phyloP scores from a whole-genome alignment of 306 rosid genomes.

The Adenanthera pavonina region DNA sequence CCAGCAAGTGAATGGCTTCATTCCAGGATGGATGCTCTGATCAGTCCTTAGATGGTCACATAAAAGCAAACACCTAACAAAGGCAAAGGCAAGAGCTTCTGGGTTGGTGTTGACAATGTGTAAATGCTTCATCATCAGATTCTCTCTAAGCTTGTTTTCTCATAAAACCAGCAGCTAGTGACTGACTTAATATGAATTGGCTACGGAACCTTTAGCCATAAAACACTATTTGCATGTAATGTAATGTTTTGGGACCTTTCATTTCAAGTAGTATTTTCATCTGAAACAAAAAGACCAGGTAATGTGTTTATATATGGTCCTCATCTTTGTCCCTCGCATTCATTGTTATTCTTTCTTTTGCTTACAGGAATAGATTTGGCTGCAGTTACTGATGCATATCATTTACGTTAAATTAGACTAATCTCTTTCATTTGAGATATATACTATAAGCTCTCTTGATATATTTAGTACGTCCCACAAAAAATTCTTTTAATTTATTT shows the following conservation, averaged over 20 bases:
- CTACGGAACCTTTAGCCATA: neutral
- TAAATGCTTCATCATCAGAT: slow-evolving; percentile 16
- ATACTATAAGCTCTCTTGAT: no score
- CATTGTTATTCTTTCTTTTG: neutral
- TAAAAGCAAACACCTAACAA: neutral
- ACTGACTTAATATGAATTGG: neutral
- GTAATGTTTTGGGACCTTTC: slow-evolving; percentile 1
- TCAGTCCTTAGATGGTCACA: neutral
- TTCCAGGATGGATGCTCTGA: slow-evolving; percentile 32
- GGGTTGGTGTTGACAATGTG: neutral
- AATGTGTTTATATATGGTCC: neutral
- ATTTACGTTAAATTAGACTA: no score
- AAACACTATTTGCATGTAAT: neutral
- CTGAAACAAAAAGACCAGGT: neutral
- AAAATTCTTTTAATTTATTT: no score
- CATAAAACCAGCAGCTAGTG: neutral
- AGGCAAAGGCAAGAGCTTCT: neutral
- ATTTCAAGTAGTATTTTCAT: neutral
- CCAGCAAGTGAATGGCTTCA: slow-evolving; percentile 18
- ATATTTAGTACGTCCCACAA: no score
- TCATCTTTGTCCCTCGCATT: neutral
- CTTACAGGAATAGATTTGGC: no score
- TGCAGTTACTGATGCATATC: no score
- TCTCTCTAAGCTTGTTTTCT: neutral
- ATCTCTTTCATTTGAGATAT: no score